phyloP scores from a whole-genome alignment of 768 basidiomycete species.

The Cystobasidiopsis lactophilus region DNA sequence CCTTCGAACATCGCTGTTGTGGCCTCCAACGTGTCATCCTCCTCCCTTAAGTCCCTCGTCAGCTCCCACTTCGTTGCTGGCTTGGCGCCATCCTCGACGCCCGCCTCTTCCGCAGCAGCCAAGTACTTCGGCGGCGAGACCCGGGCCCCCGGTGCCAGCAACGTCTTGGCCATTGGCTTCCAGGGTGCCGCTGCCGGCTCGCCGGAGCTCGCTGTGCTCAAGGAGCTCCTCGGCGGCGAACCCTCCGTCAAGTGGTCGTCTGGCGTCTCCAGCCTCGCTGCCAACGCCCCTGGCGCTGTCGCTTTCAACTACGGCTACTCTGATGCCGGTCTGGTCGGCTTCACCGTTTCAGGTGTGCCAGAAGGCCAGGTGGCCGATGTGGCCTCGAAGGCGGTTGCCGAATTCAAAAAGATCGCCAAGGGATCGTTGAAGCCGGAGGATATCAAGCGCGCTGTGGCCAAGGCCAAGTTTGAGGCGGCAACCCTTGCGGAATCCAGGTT shows the following conservation, averaged over 20 bases:
- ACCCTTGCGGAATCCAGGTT: slow-evolving; percentile 44
- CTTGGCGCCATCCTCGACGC: slow-evolving; percentile 28
- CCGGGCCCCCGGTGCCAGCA: slow-evolving; percentile 35
- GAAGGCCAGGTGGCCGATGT: slow-evolving; percentile 42
- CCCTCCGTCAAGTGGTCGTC: slow-evolving; percentile 71
- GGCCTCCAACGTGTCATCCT: slow-evolving; percentile 61
- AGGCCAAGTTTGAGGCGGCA: slow-evolving; percentile 70
- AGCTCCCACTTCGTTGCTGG: slow-evolving; percentile 41
- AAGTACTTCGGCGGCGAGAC: slow-evolving; percentile 68
- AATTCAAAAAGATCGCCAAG: slow-evolving; percentile 34
- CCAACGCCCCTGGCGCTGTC: slow-evolving; percentile 34
- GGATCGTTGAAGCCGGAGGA: slow-evolving; percentile 39
- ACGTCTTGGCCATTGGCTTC: slow-evolving; percentile 31
- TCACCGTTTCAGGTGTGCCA: slow-evolving; percentile 51
- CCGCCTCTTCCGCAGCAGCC: slow-evolving; percentile 29
- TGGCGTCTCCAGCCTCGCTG: slow-evolving; percentile 44
- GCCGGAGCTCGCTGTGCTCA: slow-evolving; percentile 54
- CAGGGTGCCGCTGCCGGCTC: slow-evolving; percentile 50
- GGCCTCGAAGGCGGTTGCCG: slow-evolving; percentile 47
- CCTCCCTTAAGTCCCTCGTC: slow-evolving; percentile 46
- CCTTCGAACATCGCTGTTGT: slow-evolving; percentile 56
- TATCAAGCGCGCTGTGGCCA: slow-evolving; percentile 57
- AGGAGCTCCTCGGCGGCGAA: slow-evolving; percentile 54
- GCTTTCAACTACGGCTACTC: slow-evolving; percentile 70
- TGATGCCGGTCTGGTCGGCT: slow-evolving; percentile 68